A percentile compares a stretch with the other conserved stretches of the same genome.
Evolutionary conservation across 257 asterid species (phyloP).

Genomic region (Capsicum pubescens): DNA sequence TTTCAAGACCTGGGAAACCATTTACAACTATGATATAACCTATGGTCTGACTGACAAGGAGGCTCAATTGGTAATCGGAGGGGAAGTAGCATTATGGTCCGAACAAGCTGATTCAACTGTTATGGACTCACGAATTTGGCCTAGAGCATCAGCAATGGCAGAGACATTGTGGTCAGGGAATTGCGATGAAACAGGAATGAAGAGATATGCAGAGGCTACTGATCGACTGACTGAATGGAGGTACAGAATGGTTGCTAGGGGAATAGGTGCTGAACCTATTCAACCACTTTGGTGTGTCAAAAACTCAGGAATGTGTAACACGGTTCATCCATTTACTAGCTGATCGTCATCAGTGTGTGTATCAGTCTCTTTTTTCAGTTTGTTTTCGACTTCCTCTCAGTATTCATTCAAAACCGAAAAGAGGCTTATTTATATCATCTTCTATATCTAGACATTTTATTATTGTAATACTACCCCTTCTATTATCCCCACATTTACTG

Average conservation of each 20-base stretch:
- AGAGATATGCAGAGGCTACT: constrained; percentile 82
- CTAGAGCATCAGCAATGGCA: constrained; percentile 83
- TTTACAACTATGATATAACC: constrained; percentile 82
- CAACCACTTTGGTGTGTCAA: constrained; percentile 96
- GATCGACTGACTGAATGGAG: constrained; percentile 92
- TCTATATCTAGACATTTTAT: background rate
- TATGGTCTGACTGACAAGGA: constrained; percentile 62
- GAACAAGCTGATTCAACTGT: constrained; percentile 92
- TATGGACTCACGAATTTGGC: constrained; percentile 87
- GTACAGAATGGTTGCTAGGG: constrained; percentile 75
- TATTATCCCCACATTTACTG: background rate
- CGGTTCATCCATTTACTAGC: constrained; percentile 47
- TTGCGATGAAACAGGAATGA: constrained; percentile 61
- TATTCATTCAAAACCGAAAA: background rate
- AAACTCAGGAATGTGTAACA: constrained; percentile 89
- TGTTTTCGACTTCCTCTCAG: constrained; percentile 10
- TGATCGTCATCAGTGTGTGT: background rate
- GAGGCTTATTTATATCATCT: background rate
- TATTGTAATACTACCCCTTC: background rate
- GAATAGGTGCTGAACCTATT: constrained; percentile 86
- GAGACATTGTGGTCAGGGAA: constrained; percentile 93
- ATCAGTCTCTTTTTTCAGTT: background rate
- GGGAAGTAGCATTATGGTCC: constrained; percentile 92
- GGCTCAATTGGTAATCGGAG: constrained; percentile 76
- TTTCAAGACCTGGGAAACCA: constrained; percentile 88